phyloP scores from a whole-genome alignment of 2,329 filamentous ascomycete genomes.

The Penicillium sp. region DNA sequence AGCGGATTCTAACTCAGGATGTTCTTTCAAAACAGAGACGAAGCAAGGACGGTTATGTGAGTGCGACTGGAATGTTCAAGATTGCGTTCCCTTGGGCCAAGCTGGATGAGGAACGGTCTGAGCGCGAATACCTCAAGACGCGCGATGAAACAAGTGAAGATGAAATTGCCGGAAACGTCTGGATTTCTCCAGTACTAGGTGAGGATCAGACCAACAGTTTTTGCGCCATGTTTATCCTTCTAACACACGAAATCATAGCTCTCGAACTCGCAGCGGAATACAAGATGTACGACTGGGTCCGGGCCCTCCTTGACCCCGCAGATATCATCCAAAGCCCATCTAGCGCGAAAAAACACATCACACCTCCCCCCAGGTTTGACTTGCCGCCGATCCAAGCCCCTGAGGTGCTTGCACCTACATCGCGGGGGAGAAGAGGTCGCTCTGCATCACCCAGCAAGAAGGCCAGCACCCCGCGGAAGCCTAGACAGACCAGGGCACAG shows the following conservation, averaged over 20 bases:
- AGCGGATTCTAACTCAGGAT: constrained; percentile 8
- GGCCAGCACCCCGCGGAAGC: constrained; percentile 58
- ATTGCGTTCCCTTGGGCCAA: constrained; percentile 70
- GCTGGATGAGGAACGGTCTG: constrained; percentile 60
- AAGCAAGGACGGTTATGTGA: constrained; percentile 69
- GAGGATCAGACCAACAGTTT: constrained; percentile 27
- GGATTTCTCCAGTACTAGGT: constrained; percentile 82
- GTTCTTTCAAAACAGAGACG: constrained; percentile 54
- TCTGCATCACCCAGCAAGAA: constrained; percentile 63
- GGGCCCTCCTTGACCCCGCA: constrained; percentile 86
- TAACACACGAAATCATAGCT: constrained; percentile 59
- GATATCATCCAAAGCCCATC: constrained; percentile 72
- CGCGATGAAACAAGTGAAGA: constrained; percentile 81
- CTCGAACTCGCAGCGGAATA: constrained; percentile 86
- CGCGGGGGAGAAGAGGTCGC: constrained; percentile 60
- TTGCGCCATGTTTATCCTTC: constrained; percentile 4
- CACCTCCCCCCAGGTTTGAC: constrained; percentile 80
- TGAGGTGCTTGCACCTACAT: constrained; percentile 32
- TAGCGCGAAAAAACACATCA: constrained; percentile 75
- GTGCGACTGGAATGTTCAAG: constrained; percentile 73
- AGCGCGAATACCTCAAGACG: constrained; percentile 79
- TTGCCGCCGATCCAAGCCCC: constrained; percentile 53
- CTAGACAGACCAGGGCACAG: constrained; percentile 54
- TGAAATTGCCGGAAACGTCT: constrained; percentile 95
- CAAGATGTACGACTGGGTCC: constrained; percentile 82